Evolutionary conservation across 2,329 filamentous ascomycete species (phyloP).

Genomic region (Aspergillus sp.): DNA sequence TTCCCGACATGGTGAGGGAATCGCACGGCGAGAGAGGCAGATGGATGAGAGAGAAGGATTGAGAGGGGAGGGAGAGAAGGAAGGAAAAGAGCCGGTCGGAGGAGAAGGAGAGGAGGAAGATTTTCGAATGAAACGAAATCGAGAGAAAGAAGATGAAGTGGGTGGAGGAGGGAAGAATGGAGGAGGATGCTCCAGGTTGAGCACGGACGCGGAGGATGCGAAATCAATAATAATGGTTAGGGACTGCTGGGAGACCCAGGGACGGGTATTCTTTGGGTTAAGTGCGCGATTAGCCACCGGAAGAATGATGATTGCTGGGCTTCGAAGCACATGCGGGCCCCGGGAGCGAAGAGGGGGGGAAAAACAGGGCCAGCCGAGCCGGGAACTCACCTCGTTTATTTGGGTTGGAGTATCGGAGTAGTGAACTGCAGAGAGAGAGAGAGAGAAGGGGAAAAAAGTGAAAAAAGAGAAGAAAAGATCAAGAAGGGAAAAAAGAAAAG

Average conservation of each 20-base stretch:
- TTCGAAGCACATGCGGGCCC: slow-evolving; percentile 20
- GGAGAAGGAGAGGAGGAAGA: slow-evolving; percentile 9
- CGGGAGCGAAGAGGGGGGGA: slow-evolving; percentile 9
- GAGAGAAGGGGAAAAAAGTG: not conserved
- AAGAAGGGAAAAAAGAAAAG: not conserved
- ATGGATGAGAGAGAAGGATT: not conserved
- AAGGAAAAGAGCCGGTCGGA: slow-evolving; percentile 2
- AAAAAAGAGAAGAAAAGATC: not conserved
- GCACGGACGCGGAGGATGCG: slow-evolving; percentile 25
- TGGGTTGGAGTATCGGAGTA: too few species aligned
- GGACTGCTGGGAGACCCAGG: slow-evolving; percentile 22
- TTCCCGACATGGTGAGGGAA: slow-evolving; percentile 69
- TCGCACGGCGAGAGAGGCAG: not conserved
- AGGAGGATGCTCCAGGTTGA: slow-evolving; percentile 18
- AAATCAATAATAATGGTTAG: too few species aligned
- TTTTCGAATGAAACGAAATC: too few species aligned
- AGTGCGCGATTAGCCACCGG: slow-evolving; percentile 27
- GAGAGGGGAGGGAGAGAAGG: not conserved
- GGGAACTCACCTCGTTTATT: not conserved
- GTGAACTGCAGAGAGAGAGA: too few species aligned
- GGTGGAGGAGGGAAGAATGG: not conserved
- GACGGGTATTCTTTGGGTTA: slow-evolving; percentile 22
- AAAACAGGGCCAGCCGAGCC: not conserved
- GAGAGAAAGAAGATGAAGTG: slow-evolving; percentile 16
- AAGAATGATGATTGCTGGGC: slow-evolving; percentile 19